Conservation (phyloP, 2,329 filamentous ascomycete genomes). For the Exophiala phaeomuriformis region DNA sequence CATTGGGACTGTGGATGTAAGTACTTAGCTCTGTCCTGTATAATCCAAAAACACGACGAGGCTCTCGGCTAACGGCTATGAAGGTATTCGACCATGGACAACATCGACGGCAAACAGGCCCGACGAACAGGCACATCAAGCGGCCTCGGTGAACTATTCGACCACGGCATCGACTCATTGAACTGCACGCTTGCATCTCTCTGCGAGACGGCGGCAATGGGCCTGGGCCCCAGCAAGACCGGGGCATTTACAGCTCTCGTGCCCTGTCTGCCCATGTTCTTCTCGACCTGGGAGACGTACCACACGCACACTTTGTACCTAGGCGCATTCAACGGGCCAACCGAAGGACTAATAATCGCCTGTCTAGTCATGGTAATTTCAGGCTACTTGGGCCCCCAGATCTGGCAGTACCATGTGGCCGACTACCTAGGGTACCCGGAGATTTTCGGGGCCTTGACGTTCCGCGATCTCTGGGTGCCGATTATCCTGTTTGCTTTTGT, state of each 20-base stretch:
- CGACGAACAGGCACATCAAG: constrained; percentile 90
- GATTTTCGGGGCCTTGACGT: constrained; percentile 61
- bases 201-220: constrained; percentile 88
- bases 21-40: constrained; percentile 14
- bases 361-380: constrained; percentile 78
- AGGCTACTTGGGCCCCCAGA: constrained; percentile 76
- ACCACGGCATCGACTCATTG: constrained; percentile 95
- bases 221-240: constrained; percentile 71
- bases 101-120: constrained; percentile 96
- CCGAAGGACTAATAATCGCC: constrained; percentile 86
- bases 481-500: constrained; percentile 60
- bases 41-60: not conserved
- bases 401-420: constrained; percentile 73
- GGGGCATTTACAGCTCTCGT: constrained; percentile 88
- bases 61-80: not conserved
- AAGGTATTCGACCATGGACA: constrained; percentile 92
- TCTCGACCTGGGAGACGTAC: constrained; percentile 99
- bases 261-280: constrained; percentile 95
- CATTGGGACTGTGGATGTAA: constrained; percentile 89
- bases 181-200: constrained; percentile 93
- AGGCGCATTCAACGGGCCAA: constrained; percentile 93
- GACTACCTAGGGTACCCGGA: constrained; percentile 59
- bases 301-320: constrained; percentile 96
- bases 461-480: constrained; percentile 82
- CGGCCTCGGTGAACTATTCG: constrained; percentile 90